Evolutionary conservation across 176 grass and related monocot genomes (phyloP), one percentile per base, ranked within the genome.

Genomic region (Triticum turgidum): DNA sequence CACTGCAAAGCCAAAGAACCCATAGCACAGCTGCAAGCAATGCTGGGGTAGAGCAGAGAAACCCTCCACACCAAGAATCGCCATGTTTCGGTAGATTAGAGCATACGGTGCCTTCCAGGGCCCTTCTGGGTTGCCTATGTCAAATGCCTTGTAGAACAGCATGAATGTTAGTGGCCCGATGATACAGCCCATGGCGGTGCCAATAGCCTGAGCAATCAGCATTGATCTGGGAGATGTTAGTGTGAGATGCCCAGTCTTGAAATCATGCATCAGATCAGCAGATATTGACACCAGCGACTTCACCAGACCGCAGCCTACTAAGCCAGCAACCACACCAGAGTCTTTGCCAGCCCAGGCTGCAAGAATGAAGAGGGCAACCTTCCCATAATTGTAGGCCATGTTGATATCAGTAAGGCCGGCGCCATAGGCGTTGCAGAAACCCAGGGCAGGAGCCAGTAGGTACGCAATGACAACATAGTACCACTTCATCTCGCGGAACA

Each of bases 331-430:
- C 11, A 99, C 94, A 74, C 97, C 97, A 13, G 88, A 88, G 61
- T 99, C 90, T 74, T 93, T 96, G 7, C 97, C 97, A 3, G 92
- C 94, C 77, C 80, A 93, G 18, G 97, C 89, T 68, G 94, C 97
- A n/a, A 99, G 87, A 82, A 96, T 93, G 73, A 96, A 99, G 41
- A 99, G 92, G 3, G 89, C 84, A 35, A 99, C 89, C 77, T 99
- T 99, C 68, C 94, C 94, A 85, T 99, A 99, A 70, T 96, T 99
- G 65, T 99, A 99, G 61, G 97, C 97, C 97, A 99, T 96, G 81
- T 96, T 96, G 24, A 99, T 99, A 69, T 99, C 97, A 18, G 97
- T 99, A 69, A 99, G 93, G 10, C 97, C 97, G 4, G 97, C 83
- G 4, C 97, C 97, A 58, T 99, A 99, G 47, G 97, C 97, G 35